phyloP scores from a whole-genome alignment of 768 basidiomycete species.

The Vishniacozyma victoriae region DNA sequence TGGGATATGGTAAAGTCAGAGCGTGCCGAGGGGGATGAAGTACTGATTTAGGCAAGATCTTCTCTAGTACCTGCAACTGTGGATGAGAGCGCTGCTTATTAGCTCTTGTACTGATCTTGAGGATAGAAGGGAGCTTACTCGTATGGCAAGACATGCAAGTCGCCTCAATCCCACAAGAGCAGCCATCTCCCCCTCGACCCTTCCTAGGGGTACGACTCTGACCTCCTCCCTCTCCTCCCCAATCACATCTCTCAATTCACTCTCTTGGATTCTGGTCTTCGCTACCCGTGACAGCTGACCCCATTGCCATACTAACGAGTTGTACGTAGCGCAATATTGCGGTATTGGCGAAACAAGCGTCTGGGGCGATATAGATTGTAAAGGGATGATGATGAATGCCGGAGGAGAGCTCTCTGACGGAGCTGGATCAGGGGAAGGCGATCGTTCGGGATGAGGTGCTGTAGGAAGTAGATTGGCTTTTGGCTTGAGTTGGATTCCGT shows the following conservation, averaged over 20 bases:
- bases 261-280: constrained; percentile 6
- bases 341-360: constrained; percentile 39
- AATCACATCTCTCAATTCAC: constrained; percentile 11
- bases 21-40: constrained; percentile 35
- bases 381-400: constrained; percentile 34
- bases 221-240: constrained; percentile 29
- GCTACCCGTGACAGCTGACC: constrained; percentile 18
- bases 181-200: constrained; percentile 39
- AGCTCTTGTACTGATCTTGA: not conserved
- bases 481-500: constrained; percentile 7
- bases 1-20: constrained; percentile 31
- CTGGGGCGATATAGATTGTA: constrained; percentile 36
- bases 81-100: constrained; percentile 30
- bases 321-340: constrained; percentile 40
- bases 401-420: constrained; percentile 6
- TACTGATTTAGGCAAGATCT: constrained; percentile 30
- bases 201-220: constrained; percentile 34
- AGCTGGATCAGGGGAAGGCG: constrained; percentile 5
- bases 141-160: constrained; percentile 36
- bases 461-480: constrained; percentile 11
- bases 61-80: constrained; percentile 6
- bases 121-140: constrained; percentile 20
- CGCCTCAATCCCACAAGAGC: constrained; percentile 35
- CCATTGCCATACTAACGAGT: constrained; percentile 39
- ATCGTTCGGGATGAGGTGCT: constrained; percentile 7